phyloP scores from a whole-genome alignment of 345 rosid genomes.

The Kandelia obovata region DNA sequence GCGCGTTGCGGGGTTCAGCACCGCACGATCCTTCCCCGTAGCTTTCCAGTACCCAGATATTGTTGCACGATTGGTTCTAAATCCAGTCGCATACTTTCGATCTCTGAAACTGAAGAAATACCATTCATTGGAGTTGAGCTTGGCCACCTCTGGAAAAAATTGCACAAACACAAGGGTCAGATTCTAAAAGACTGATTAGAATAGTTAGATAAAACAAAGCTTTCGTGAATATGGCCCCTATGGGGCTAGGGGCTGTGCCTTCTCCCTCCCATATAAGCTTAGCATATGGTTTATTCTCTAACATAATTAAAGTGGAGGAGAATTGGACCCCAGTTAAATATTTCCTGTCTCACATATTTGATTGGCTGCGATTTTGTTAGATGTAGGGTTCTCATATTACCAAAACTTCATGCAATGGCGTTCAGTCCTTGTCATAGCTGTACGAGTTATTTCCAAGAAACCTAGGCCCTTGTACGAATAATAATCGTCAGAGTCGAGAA shows the following conservation, averaged over 20 bases:
- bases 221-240: conserved; percentile 18
- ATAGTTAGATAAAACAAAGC: conserved; percentile 6
- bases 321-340: no score
- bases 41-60: conserved; percentile 94
- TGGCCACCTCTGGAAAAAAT: conserved; percentile 64
- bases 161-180: not conserved
- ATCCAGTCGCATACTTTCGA: conserved; percentile 89
- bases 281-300: no score
- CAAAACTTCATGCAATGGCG: not conserved
- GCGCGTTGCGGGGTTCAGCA: conserved; percentile 53
- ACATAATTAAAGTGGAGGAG: no score
- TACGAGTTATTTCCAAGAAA: conserved; percentile 19
- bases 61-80: conserved; percentile 84
- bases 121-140: conserved; percentile 92
- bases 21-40: conserved; percentile 91
- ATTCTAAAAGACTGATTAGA: not conserved
- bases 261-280: not conserved
- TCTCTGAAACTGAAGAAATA: conserved; percentile 97
- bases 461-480: not conserved
- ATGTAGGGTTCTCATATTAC: not conserved
- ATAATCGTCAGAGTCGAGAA: no score
- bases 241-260: conserved; percentile 9
- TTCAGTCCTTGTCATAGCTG: conserved; percentile 6
- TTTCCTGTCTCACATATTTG: no score
- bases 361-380: no score